These are phyloP conservation scores for Calocera cornea DNA, from an alignment of 768 basidiomycete genomes.

Conservation along the genomic window DNA sequence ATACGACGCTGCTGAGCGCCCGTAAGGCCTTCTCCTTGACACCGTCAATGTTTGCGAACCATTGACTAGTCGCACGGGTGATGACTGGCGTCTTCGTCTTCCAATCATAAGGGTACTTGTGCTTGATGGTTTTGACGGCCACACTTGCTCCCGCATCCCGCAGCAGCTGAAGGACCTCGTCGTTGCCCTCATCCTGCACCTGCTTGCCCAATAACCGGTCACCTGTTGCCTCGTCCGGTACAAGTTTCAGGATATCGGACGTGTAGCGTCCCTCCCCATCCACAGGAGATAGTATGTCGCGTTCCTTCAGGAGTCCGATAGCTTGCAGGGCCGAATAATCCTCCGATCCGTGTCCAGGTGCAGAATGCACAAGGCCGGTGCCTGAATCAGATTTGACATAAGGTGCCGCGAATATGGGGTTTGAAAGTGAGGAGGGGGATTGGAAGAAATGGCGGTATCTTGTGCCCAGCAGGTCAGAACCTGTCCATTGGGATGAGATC, in stretches of 20 bases:
- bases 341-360: slow-evolving; percentile 87
- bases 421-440: slow-evolving; percentile 16
- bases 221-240: slow-evolving; percentile 35
- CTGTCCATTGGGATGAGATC: slow-evolving; percentile 5
- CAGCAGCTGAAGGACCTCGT: slow-evolving; percentile 50
- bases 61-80: slow-evolving; percentile 78
- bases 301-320: slow-evolving; percentile 34
- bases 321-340: slow-evolving; percentile 63
- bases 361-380: slow-evolving; percentile 89
- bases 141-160: slow-evolving; percentile 39
- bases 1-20: slow-evolving; percentile 55
- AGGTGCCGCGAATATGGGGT: slow-evolving; percentile 47
- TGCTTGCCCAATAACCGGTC: slow-evolving; percentile 46
- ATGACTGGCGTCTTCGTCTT: slow-evolving; percentile 87
- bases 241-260: slow-evolving; percentile 39
- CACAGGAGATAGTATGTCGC: slow-evolving; percentile 63
- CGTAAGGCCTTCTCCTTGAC: slow-evolving; percentile 66
- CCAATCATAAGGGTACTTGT: slow-evolving; percentile 95
- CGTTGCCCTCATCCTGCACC: slow-evolving; percentile 61
- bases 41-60: slow-evolving; percentile 84
- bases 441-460: slow-evolving; percentile 20
- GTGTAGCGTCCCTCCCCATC: slow-evolving; percentile 63
- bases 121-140: slow-evolving; percentile 56
- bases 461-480: slow-evolving; percentile 14
- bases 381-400: slow-evolving; percentile 83